Conservation (phyloP, 306 rosid genomes). For the Lathyrus sativus region DNA sequence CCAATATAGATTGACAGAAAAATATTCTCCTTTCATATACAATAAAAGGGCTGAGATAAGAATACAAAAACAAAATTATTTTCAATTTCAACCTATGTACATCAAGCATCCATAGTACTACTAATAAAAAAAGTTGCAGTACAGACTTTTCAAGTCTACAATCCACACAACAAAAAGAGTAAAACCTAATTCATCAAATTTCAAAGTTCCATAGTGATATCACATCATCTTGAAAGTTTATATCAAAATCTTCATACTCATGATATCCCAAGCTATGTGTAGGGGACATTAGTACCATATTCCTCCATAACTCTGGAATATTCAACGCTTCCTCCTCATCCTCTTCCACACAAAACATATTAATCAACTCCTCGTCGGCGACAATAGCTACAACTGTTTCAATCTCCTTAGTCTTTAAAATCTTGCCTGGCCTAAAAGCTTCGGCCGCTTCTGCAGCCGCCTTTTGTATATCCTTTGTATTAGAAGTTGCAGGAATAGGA, state of each 20-base stretch:
- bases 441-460: background rate
- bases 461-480: background rate
- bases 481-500: background rate
- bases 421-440: background rate
- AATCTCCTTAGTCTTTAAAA: background rate
- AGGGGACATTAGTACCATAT: slow-evolving; percentile 3
- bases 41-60: too few relatives aligned
- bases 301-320: background rate
- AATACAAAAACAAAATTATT: background rate
- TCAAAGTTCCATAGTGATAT: background rate
- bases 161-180: background rate
- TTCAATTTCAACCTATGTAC: background rate
- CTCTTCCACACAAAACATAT: background rate
- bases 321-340: background rate
- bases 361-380: background rate
- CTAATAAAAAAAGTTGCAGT: background rate
- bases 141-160: background rate
- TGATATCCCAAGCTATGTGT: background rate
- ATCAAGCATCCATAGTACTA: background rate
- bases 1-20: too few relatives aligned
- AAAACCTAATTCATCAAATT: background rate
- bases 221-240: background rate
- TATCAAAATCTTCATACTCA: background rate
- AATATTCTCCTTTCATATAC: too few relatives aligned
- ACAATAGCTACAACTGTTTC: background rate